Evolutionary conservation across 2,329 filamentous ascomycete genomes (phyloP), one percentile per base, ranked within the genome.

Genomic region (Salinomyces thailandicus): DNA sequence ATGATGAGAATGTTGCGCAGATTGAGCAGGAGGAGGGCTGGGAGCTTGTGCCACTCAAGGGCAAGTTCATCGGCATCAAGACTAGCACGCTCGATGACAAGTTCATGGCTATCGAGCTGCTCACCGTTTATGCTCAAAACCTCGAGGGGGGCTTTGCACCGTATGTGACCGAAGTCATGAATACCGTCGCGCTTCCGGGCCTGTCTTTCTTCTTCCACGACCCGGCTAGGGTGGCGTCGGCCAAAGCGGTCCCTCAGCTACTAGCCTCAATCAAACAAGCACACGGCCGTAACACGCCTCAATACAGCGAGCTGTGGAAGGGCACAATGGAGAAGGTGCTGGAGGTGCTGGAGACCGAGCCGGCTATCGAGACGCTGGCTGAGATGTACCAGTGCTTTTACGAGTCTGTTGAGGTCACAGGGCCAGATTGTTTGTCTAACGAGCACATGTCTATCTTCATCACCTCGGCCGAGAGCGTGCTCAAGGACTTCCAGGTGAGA

Each of bases 351-450:
- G 85, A 81, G 43, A 87, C 87, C 0, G 91, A 98, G 64, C 89
- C 91, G 14, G 86, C 87, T 1, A 87, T 98, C 41, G 91, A 98
- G 52, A 94, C 91, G 0, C 73, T 98, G 31, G 89, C 91, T 2
- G 91, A 96, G 64, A 95, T 98, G 85, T 98, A 95, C 63, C 89
- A 96, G 62, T 98, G 91, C 68, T 98, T 98, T 69, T 98, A 98
- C 61, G 91, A 98, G 61, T 94, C 85, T 17, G 79, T 98, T 5
- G 89, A 96, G 64, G 87, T 95, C 15, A 76, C 93, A 47, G 89
- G 89, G 41, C 85, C 84, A 62, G 78, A 83, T 51, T 89, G 81
- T 56, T 71, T 98, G 31, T 84, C 72, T 5, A 68, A 72, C 26
- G 72, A 79, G 26, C 82, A 94, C 59, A 87, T 98, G 81, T 69